Evolutionary conservation across 345 rosid species (phyloP).

Genomic region (Orychophragmus violaceus): DNA sequence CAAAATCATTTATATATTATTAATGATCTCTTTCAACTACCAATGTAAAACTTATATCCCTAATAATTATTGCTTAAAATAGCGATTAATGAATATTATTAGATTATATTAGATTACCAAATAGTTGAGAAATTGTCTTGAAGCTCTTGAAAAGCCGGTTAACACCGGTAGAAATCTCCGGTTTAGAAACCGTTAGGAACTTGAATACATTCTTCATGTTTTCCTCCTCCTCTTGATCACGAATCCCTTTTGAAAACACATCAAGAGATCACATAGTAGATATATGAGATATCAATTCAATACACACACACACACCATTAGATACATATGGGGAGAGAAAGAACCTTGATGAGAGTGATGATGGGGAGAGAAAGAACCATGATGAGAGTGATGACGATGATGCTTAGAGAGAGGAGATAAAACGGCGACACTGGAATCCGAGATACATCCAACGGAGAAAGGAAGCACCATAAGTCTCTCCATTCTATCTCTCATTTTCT

Average conservation of each 20-base stretch:
- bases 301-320: neutral
- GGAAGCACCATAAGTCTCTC: slow-evolving; percentile 74
- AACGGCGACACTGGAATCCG: slow-evolving; percentile 63
- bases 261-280: neutral
- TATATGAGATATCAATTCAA: neutral
- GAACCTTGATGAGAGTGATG: slow-evolving; percentile 34
- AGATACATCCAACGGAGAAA: slow-evolving; percentile 64
- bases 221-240: slow-evolving; percentile 42
- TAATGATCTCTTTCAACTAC: too few relatives aligned
- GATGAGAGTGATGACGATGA: slow-evolving; percentile 27
- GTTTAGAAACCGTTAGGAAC: slow-evolving; percentile 37
- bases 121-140: slow-evolving; percentile 54
- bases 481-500: slow-evolving; percentile 65
- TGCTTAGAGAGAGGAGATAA: slow-evolving; percentile 23
- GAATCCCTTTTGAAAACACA: slow-evolving; percentile 16
- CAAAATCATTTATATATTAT: too few relatives aligned
- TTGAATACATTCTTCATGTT: slow-evolving; percentile 41
- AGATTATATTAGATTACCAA: slow-evolving; percentile 39
- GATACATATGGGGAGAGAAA: neutral
- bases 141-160: slow-evolving; percentile 51
- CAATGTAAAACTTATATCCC: too few relatives aligned
- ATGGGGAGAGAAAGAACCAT: too few relatives aligned
- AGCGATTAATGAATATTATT: neutral
- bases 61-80: neutral
- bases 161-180: slow-evolving; percentile 48